Base-by-base conservation (phyloP, 345 rosid genomes). In the Rhodamnia rubescens region DNA sequence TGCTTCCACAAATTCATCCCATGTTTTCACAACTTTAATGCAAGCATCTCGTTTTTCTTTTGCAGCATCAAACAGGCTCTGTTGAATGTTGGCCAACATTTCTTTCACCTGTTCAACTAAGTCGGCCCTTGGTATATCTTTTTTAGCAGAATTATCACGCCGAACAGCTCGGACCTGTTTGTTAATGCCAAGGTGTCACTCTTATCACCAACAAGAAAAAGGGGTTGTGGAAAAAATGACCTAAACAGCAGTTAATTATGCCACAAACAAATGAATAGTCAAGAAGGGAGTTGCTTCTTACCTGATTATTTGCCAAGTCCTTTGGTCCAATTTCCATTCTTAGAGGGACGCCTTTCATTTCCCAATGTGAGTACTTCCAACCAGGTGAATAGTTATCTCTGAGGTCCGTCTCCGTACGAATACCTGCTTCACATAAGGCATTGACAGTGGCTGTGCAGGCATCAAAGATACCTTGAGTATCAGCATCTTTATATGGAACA, bases 321-420 rank as follows among this genome's bases (percentile, higher is more conserved):
- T 94, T 92, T 82, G 98, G 99, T 58, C 99, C 98, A 86, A 97
- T 97, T 92, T 97, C 99, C 78, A 97, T 96, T 89, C 99, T 95
- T 42, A 97, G 85, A 36, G 99, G 98, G 84, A 97, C 99, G 83
- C 99, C 98, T 88, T 96, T 97, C 98, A 96, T 89, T 89, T 97
- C 99, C 98, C 98, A 97, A 89, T 96, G 87, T 54, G 99, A 97
- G 85, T 97, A 97, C 93, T 97, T 97, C 99, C 99, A 97, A 50
- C 98, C 98, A n/a, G 98, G 99, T 4, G 98, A 96, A 88, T 97
- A 95, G 89, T 96, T 97, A 55, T 97, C 99, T 88, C 98, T 92
- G 26, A 93, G 85, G 89, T 97, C 99, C 13, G 91, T 90, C 85
- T 94, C 95, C 4, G 98, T 96, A 83, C 92, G 89, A 82, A 97